Evolutionary conservation across 75 land plant species (phyloP).

Genomic region (Larix kaempferi): DNA sequence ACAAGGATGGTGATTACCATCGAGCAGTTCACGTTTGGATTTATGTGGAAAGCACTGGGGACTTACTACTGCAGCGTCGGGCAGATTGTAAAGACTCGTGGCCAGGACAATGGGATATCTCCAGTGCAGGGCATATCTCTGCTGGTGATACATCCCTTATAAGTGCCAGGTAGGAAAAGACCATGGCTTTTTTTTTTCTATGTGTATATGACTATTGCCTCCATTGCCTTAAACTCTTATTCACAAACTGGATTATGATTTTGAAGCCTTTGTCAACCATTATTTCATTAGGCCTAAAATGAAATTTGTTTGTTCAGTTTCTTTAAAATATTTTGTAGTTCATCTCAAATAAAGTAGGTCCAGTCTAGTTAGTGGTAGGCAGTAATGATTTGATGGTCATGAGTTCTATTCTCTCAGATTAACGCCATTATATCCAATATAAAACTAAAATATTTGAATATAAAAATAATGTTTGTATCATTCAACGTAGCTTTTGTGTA

Average conservation of each 20-base stretch:
- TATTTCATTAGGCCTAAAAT: neutral
- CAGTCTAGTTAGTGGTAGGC: neutral
- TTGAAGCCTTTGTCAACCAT: neutral
- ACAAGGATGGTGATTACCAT: constrained; percentile 90
- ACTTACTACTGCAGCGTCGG: constrained; percentile 76
- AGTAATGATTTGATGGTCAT: neutral
- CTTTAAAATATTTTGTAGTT: neutral
- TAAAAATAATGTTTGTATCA: neutral
- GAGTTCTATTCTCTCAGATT: neutral
- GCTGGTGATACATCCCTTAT: constrained; percentile 88
- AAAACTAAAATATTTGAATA: neutral
- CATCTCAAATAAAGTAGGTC: neutral
- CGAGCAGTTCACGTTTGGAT: constrained; percentile 89
- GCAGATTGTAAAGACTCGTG: constrained; percentile 95
- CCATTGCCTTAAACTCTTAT: neutral
- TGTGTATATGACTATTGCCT: neutral
- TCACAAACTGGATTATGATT: neutral
- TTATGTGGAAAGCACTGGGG: constrained; percentile 76
- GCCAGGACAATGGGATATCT: constrained; percentile 94
- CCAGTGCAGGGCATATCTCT: constrained; percentile 93
- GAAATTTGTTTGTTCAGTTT: neutral
- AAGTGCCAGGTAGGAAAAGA: constrained; percentile 56
- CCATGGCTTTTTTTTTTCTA: neutral
- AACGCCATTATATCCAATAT: neutral
- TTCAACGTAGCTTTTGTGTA: neutral